A percentile compares a stretch with the other conserved stretches of the same genome.
Conservation (phyloP, 331 rosid species). For the Pyrus hybrid region DNA sequence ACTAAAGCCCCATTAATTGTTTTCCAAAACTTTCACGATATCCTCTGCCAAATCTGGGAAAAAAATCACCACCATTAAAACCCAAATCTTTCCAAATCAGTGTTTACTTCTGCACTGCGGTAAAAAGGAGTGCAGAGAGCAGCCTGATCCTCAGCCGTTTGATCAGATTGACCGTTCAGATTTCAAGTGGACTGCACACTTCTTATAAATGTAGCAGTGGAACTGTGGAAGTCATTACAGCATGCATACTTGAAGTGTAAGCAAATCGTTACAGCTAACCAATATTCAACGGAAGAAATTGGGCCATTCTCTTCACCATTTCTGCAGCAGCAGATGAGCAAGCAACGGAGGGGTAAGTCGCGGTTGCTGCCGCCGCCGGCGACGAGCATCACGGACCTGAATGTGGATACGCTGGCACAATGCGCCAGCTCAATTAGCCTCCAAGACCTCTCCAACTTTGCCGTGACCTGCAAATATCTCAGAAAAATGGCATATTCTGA, state of each 20-base stretch:
- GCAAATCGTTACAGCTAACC: neutral
- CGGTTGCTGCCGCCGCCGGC: neutral
- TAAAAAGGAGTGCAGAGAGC: too few species aligned
- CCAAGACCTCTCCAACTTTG: conserved; percentile 59
- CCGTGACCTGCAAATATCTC: conserved; percentile 58
- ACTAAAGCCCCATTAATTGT: too few species aligned
- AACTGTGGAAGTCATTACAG: neutral
- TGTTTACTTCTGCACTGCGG: too few species aligned
- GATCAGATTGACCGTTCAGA: too few species aligned
- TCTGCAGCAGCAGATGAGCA: neutral
- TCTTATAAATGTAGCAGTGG: neutral
- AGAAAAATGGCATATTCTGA: conserved; percentile 61
- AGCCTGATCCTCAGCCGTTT: too few species aligned
- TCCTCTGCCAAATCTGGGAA: too few species aligned
- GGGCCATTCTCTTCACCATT: neutral
- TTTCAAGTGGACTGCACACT: too few species aligned
- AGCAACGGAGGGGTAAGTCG: neutral
- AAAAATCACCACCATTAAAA: too few species aligned
- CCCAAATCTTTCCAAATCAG: too few species aligned
- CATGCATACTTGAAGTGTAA: too few species aligned
- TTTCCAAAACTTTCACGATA: too few species aligned
- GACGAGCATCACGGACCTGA: conserved; percentile 36
- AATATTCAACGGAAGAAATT: neutral
- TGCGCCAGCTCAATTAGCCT: conserved; percentile 42
- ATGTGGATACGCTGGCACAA: conserved; percentile 51